These are phyloP conservation scores for Calocera viscosa DNA, from an alignment of 768 basidiomycete genomes.

Conservation along the genomic window DNA sequence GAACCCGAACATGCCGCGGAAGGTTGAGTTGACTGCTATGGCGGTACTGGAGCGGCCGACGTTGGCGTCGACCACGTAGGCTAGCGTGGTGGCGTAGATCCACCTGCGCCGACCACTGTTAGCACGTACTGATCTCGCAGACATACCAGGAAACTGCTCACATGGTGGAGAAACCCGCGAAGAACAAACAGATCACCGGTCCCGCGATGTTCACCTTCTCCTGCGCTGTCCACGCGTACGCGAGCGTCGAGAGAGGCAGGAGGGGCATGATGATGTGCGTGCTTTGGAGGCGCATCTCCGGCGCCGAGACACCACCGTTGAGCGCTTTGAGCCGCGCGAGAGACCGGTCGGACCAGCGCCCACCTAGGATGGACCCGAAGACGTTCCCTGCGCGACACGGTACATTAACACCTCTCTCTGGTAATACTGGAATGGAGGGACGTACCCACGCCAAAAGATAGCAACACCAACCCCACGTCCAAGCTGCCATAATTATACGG, in stretches of 20 bases:
- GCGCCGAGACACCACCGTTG: slow-evolving; percentile 39
- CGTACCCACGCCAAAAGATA: slow-evolving; percentile 59
- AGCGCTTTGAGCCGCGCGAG: slow-evolving; percentile 32
- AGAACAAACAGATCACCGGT: slow-evolving; percentile 58
- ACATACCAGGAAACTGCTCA: slow-evolving; percentile 27
- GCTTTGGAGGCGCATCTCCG: slow-evolving; percentile 71
- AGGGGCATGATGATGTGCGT: slow-evolving; percentile 45
- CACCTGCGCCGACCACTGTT: slow-evolving; percentile 28
- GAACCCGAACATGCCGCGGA: slow-evolving; percentile 58
- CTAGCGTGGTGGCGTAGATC: slow-evolving; percentile 57
- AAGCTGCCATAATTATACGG: slow-evolving; percentile 57
- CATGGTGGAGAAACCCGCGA: slow-evolving; percentile 64
- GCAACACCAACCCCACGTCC: slow-evolving; percentile 60
- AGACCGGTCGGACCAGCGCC: slow-evolving; percentile 44
- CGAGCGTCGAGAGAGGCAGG: slow-evolving; percentile 47
- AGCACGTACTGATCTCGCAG: not conserved
- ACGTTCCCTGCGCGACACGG: slow-evolving; percentile 44
- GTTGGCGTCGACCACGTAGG: slow-evolving; percentile 82
- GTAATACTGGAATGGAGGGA: not conserved
- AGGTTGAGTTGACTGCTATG: slow-evolving; percentile 58
- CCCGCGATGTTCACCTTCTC: slow-evolving; percentile 51
- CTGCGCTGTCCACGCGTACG: slow-evolving; percentile 64
- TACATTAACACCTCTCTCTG: no score
- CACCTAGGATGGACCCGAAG: slow-evolving; percentile 45
- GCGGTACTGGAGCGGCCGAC: slow-evolving; percentile 64